phyloP scores from a whole-genome alignment of 1,284 basidiomycete species.

The Pseudozyma thailandica region DNA sequence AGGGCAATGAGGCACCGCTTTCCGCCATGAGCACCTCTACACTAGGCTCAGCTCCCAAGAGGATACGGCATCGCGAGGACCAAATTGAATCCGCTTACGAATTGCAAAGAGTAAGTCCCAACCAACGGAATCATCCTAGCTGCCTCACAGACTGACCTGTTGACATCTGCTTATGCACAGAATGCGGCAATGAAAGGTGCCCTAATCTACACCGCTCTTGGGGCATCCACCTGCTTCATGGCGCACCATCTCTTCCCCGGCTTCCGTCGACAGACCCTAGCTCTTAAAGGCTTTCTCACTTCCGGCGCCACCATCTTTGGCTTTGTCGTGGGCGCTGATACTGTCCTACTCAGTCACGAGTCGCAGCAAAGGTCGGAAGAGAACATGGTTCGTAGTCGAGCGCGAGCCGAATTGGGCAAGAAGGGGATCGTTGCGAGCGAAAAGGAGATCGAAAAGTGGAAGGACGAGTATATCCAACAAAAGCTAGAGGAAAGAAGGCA shows the following conservation, averaged over 20 bases:
- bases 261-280: slow-evolving; percentile 59
- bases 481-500: slow-evolving; percentile 42
- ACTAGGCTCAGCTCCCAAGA: slow-evolving; percentile 38
- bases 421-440: slow-evolving; percentile 61
- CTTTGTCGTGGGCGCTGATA: slow-evolving; percentile 61
- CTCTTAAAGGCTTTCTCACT: slow-evolving; percentile 59
- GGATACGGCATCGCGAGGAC: slow-evolving; percentile 54
- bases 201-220: slow-evolving; percentile 46
- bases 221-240: slow-evolving; percentile 49
- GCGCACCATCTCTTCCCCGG: slow-evolving; percentile 60
- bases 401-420: slow-evolving; percentile 53
- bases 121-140: too few relatives aligned
- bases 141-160: too few relatives aligned
- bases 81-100: slow-evolving; percentile 60
- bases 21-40: slow-evolving; percentile 30
- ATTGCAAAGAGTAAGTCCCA: slow-evolving; percentile 50
- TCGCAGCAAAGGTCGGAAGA: slow-evolving; percentile 53
- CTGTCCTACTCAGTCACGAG: slow-evolving; percentile 58
- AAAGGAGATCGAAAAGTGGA: slow-evolving; percentile 62
- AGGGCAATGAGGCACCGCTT: slow-evolving; percentile 22
- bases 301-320: slow-evolving; percentile 60
- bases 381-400: slow-evolving; percentile 52
- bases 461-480: slow-evolving; percentile 48
- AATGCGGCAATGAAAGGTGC: slow-evolving; percentile 58
- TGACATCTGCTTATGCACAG: slow-evolving; percentile 12